Base-by-base conservation (phyloP, 139 green algal genomes). In the Pleodorina starrii region DNA sequence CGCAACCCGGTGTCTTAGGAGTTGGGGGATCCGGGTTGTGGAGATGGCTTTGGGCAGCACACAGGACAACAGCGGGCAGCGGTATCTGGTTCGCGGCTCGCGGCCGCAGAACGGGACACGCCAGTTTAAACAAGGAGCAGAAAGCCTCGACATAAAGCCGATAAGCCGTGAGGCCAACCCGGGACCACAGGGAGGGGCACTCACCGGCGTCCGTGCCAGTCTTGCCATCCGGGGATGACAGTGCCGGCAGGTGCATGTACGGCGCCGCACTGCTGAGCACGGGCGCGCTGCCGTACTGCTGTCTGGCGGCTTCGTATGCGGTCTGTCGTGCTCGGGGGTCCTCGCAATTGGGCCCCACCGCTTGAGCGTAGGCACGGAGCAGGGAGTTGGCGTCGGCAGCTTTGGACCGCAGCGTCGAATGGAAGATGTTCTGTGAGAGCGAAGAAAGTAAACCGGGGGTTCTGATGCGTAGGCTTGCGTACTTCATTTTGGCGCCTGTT, bases 291-390 rank as follows among this genome's bases (percentile, higher is more conserved):
- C 72, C 72, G 72, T 59, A 80, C 72, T 59, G 72, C 72, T 57
- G 72, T 36, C 40, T 14, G 5, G 74, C 74, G 19, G 43, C 27
- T 27, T 82, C 74, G 74, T 82, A 82, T 7, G 74, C 74, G n/a
- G 43, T n/a, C 43, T 63, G 74, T 5, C 74, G 74, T 35, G 42
- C 43, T 9, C 43, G 74, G 2, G 74, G 19, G 46, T 82, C 74
- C 14, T 66, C 74, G 27, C 74, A 82, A 44, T 82, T 82, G 23
- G 74, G 44, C 74, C 74, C 74, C 29, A 82, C 74, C 27, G 74
- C 27, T 46, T 82, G 43, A 23, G 74, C 74, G 25, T 82, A 82
- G 1, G 29, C 27, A 25, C 74, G 74, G 1, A 82, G 44, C 44
- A 82, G 44, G 72, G 16, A 36, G 72, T 80, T 80, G 38, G 21